Evolutionary conservation across 2,329 filamentous ascomycete genomes (phyloP).

Genomic region (Nigrograna mackinnonii): DNA sequence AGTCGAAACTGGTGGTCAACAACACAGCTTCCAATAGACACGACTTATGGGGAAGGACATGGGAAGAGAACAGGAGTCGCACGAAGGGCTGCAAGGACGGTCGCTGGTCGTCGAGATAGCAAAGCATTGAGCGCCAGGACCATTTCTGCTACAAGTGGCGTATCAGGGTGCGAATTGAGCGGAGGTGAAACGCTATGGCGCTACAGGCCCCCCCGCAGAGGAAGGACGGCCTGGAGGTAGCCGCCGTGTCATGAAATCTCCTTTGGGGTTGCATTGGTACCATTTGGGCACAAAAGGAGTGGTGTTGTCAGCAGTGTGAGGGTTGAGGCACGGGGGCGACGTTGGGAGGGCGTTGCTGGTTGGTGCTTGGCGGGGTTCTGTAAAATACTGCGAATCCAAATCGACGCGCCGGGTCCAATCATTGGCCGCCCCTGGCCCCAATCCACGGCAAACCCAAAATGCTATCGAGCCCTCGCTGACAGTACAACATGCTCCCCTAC

Average conservation of each 20-base stretch:
- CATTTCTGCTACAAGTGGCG: conserved; percentile 27
- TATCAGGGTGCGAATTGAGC: conserved; percentile 26
- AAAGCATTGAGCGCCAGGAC: conserved; percentile 38
- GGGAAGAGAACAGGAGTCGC: conserved; percentile 28
- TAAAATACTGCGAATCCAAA: too few species aligned
- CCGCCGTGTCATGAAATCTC: conserved; percentile 10
- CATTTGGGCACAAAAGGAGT: neutral
- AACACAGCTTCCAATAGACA: conserved; percentile 40
- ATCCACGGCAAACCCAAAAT: too few species aligned
- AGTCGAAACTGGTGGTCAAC: conserved; percentile 39
- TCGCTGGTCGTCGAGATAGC: conserved; percentile 26
- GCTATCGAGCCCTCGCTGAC: too few species aligned
- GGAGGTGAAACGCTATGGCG: conserved; percentile 26
- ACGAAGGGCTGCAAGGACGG: conserved; percentile 31
- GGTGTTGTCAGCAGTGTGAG: conserved; percentile 3
- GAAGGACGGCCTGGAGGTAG: conserved; percentile 21
- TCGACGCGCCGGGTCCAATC: too few species aligned
- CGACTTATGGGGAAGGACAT: conserved; percentile 28
- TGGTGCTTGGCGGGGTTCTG: conserved; percentile 22
- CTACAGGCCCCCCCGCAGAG: conserved; percentile 14
- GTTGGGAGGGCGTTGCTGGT: conserved; percentile 4
- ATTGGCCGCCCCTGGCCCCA: too few species aligned
- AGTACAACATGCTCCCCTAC: too few species aligned
- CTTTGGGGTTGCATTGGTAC: conserved; percentile 3
- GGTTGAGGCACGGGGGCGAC: conserved; percentile 1